A percentile compares a stretch with the other conserved stretches of the same genome.
Conservation (phyloP, 1,139 yeast species). For the Pichia sp. region DNA sequence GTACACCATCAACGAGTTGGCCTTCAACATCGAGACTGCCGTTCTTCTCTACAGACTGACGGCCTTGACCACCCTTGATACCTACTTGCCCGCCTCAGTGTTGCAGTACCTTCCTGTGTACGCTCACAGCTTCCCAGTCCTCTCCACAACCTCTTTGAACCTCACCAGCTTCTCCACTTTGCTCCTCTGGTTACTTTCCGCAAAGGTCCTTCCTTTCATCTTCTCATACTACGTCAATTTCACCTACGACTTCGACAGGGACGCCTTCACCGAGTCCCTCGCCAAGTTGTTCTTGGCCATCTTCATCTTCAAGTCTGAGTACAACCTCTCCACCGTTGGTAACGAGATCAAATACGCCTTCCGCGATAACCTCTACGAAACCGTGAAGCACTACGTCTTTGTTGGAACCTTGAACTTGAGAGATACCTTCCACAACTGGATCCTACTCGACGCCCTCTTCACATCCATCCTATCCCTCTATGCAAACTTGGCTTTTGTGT, state of each 20-base stretch:
- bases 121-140: conserved; percentile 32
- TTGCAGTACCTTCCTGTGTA: conserved; percentile 29
- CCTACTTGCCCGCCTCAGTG: conserved; percentile 34
- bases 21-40: conserved; percentile 39
- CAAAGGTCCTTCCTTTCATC: conserved; percentile 41
- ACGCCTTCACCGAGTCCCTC: conserved; percentile 52
- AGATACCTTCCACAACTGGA: conserved; percentile 47
- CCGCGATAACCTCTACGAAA: background rate
- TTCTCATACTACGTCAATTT: conserved; percentile 52
- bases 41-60: conserved; percentile 38
- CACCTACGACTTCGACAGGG: conserved; percentile 43
- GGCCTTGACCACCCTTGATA: conserved; percentile 40
- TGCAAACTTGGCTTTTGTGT: conserved; percentile 36
- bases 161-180: conserved; percentile 36
- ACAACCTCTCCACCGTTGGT: conserved; percentile 36
- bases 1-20: conserved; percentile 44
- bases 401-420: conserved; percentile 37
- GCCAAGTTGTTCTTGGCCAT: conserved; percentile 44
- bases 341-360: conserved; percentile 31
- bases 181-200: conserved; percentile 40
- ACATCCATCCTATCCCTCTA: conserved; percentile 49
- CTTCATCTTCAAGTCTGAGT: conserved; percentile 37
- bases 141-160: conserved; percentile 40
- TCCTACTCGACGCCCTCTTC: conserved; percentile 46
- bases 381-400: conserved; percentile 29